A percentile compares a stretch with the other conserved stretches of the same genome.
phyloP scores from a whole-genome alignment of 2,329 filamentous ascomycete genomes.

The Aspergillus spinulosporus region DNA sequence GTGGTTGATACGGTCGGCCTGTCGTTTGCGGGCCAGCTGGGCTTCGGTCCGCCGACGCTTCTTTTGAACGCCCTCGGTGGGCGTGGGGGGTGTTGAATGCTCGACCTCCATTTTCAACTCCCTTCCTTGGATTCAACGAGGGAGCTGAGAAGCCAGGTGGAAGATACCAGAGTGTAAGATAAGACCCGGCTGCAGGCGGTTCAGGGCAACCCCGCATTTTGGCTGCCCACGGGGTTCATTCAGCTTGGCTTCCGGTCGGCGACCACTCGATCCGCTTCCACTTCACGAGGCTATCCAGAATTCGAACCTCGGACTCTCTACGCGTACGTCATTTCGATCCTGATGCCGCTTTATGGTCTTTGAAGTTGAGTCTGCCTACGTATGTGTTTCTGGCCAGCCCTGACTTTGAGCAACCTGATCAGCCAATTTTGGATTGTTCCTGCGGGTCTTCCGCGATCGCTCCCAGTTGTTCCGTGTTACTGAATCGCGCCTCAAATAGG shows the following conservation, averaged over 20 bases:
- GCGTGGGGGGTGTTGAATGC: conserved; percentile 3
- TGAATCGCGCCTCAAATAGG: too few relatives aligned
- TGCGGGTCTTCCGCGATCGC: too few relatives aligned
- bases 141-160: background rate
- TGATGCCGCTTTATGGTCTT: too few relatives aligned
- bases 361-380: too few relatives aligned
- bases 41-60: conserved; percentile 17
- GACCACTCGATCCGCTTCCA: background rate
- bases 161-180: background rate
- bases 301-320: background rate
- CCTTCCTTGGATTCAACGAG: background rate
- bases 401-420: too few relatives aligned
- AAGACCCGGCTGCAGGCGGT: background rate
- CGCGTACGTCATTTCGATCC: too few relatives aligned
- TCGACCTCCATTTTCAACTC: conserved; percentile 7
- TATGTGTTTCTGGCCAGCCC: too few relatives aligned
- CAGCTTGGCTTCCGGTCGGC: background rate
- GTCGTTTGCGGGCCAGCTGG: conserved; percentile 15
- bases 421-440: too few relatives aligned
- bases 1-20: conserved; percentile 18
- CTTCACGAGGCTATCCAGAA: conserved; percentile 1
- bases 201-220: conserved; percentile 10
- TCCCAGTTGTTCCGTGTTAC: too few relatives aligned
- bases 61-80: conserved; percentile 10
- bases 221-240: conserved; percentile 8